Conservation (phyloP, 2,329 filamentous ascomycete species). For the Chaetoscypha palmicola region DNA sequence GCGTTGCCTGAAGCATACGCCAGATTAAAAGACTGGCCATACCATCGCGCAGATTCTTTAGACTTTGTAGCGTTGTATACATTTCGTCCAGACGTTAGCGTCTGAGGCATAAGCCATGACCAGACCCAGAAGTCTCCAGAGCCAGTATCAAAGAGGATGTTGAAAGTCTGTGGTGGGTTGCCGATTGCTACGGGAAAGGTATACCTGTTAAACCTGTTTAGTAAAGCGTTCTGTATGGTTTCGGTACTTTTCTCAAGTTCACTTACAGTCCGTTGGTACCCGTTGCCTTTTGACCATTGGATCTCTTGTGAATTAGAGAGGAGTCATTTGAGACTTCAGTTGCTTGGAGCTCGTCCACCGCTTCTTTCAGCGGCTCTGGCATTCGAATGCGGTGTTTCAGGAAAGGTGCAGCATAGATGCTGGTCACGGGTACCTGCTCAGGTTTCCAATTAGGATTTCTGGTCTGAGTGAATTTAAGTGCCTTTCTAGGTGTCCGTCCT, state of each 20-base stretch:
- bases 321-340: not conserved
- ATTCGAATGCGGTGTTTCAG: constrained; percentile 16
- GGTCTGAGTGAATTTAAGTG: constrained; percentile 10
- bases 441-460: constrained; percentile 15
- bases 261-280: constrained; percentile 17
- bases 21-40: constrained; percentile 15
- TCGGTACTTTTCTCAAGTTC: not conserved
- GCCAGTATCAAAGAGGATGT: constrained; percentile 23
- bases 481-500: not conserved
- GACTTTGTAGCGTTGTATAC: constrained; percentile 14
- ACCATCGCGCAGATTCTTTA: constrained; percentile 5
- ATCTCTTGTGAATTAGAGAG: constrained; percentile 5
- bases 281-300: constrained; percentile 12
- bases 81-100: constrained; percentile 6
- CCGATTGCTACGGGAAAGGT: constrained; percentile 18
- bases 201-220: too few relatives aligned
- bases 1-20: constrained; percentile 10
- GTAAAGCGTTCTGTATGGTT: not conserved
- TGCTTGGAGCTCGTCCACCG: constrained; percentile 2
- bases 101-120: constrained; percentile 17
- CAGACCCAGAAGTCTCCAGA: constrained; percentile 26
- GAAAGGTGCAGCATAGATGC: constrained; percentile 16
- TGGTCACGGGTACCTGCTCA: constrained; percentile 9
- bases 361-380: constrained; percentile 14
- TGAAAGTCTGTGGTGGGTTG: constrained; percentile 18